Percentiles rank a stretch among this genome's conserved stretches.
phyloP scores from a whole-genome alignment of 176 grass and related monocot genomes.

The Puccinellia tenuiflora region DNA sequence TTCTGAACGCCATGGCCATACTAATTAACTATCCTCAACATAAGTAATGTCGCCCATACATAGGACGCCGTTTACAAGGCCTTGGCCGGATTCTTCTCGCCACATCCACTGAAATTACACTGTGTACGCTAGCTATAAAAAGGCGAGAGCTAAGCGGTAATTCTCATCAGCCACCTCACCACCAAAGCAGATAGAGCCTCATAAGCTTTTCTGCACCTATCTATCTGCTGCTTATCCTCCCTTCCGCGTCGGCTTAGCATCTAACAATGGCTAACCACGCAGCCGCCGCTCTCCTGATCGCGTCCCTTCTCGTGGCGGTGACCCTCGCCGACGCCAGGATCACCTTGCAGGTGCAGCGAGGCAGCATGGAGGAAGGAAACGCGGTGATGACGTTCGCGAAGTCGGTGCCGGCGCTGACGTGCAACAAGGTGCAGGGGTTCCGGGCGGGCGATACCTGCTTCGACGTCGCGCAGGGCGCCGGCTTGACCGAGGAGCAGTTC shows the following conservation, averaged over 20 bases:
- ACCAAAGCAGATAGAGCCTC: neutral
- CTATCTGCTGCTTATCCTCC: neutral
- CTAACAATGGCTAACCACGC: conserved; percentile 30
- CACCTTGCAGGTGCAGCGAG: too few species aligned
- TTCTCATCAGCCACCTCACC: neutral
- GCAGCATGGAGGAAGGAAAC: neutral
- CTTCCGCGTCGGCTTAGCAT: neutral
- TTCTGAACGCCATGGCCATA: neutral
- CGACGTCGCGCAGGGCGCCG: neutral
- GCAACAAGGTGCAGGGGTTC: conserved; percentile 20
- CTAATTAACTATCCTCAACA: neutral
- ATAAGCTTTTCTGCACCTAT: neutral
- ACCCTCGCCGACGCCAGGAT: neutral
- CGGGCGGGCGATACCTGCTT: neutral
- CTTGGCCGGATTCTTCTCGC: neutral
- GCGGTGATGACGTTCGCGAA: neutral
- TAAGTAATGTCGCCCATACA: neutral
- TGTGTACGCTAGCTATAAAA: too few species aligned
- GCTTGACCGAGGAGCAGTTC: neutral
- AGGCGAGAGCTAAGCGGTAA: neutral
- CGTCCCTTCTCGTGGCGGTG: conserved; percentile 19
- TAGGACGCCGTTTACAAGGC: neutral
- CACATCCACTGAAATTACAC: too few species aligned
- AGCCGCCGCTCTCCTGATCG: conserved; percentile 17
- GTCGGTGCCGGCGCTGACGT: neutral